Percentiles rank a stretch among this genome's conserved stretches.
Evolutionary conservation across 2,329 filamentous ascomycete genomes (phyloP).

Genomic region (Claviceps humidiphila): DNA sequence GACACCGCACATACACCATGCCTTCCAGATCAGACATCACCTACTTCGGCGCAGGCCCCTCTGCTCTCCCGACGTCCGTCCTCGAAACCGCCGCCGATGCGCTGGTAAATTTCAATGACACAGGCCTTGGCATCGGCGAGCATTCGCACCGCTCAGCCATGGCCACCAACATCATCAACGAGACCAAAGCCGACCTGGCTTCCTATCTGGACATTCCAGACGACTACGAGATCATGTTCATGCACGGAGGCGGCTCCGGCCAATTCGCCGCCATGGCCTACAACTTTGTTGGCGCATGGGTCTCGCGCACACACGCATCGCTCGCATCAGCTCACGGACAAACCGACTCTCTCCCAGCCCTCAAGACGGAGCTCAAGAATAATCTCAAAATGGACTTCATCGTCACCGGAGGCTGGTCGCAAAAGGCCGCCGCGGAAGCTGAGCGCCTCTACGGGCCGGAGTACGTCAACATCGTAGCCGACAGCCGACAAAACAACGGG

Average conservation of each 20-base stretch:
- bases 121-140: slow-evolving; percentile 74
- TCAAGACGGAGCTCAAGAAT: slow-evolving; percentile 43
- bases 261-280: slow-evolving; percentile 76
- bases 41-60: slow-evolving; percentile 86
- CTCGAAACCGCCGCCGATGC: slow-evolving; percentile 64
- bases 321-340: slow-evolving; percentile 25
- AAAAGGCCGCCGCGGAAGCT: slow-evolving; percentile 80
- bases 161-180: slow-evolving; percentile 65
- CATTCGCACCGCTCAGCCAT: slow-evolving; percentile 77
- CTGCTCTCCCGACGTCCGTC: slow-evolving; percentile 69
- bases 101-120: slow-evolving; percentile 68
- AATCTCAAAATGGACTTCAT: slow-evolving; percentile 79
- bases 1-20: neutral
- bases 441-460: slow-evolving; percentile 62
- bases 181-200: slow-evolving; percentile 61
- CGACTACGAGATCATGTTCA: slow-evolving; percentile 78
- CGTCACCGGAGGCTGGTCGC: slow-evolving; percentile 71
- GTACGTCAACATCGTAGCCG: slow-evolving; percentile 66
- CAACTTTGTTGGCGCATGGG: slow-evolving; percentile 75
- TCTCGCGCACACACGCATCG: slow-evolving; percentile 50
- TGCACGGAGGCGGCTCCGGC: slow-evolving; percentile 74
- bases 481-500: slow-evolving; percentile 50
- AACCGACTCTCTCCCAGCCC: slow-evolving; percentile 9
- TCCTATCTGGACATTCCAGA: slow-evolving; percentile 69
- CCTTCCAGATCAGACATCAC: slow-evolving; percentile 50